Evolutionary conservation across 2,329 filamentous ascomycete species (phyloP).

Genomic region (Bipolaris victoriae): DNA sequence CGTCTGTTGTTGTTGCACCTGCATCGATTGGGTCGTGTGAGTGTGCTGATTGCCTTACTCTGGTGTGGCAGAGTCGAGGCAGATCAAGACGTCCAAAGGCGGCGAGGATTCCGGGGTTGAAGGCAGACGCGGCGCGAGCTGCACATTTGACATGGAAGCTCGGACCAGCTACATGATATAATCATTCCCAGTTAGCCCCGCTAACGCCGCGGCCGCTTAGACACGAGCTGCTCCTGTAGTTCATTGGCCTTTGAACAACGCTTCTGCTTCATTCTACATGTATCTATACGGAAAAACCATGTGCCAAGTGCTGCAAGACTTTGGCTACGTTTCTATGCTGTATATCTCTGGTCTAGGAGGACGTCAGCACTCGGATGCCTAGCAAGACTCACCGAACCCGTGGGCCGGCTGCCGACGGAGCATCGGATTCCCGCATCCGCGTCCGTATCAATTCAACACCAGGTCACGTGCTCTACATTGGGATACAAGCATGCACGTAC

Average conservation of each 20-base stretch:
- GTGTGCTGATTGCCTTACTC: constrained; percentile 30
- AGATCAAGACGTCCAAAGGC: constrained; percentile 20
- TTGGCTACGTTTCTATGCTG: not conserved
- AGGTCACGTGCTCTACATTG: not conserved
- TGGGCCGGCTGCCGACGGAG: constrained; percentile 7
- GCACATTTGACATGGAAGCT: constrained; percentile 17
- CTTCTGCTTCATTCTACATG: not conserved
- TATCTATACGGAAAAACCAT: not conserved
- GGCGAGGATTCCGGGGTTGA: constrained; percentile 11
- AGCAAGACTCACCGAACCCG: constrained; percentile 3
- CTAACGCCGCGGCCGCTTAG: constrained; percentile 9
- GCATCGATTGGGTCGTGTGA: constrained; percentile 42
- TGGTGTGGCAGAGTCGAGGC: constrained; percentile 28
- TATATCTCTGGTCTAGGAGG: not conserved
- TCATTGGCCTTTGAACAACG: not conserved
- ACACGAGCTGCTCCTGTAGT: not conserved
- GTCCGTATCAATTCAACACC: not conserved
- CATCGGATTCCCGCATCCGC: not conserved
- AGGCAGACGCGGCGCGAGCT: constrained; percentile 11
- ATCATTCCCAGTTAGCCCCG: constrained; percentile 14
- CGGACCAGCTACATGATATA: constrained; percentile 21
- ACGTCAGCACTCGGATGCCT: too few relatives aligned
- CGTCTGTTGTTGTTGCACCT: constrained; percentile 45
- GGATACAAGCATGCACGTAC: not conserved
- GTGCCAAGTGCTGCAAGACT: not conserved